Percentiles rank a stretch among this genome's conserved stretches.
Evolutionary conservation across 2,329 filamentous ascomycete genomes (phyloP).

Genomic region (Pseudogymnoascus sp.): DNA sequence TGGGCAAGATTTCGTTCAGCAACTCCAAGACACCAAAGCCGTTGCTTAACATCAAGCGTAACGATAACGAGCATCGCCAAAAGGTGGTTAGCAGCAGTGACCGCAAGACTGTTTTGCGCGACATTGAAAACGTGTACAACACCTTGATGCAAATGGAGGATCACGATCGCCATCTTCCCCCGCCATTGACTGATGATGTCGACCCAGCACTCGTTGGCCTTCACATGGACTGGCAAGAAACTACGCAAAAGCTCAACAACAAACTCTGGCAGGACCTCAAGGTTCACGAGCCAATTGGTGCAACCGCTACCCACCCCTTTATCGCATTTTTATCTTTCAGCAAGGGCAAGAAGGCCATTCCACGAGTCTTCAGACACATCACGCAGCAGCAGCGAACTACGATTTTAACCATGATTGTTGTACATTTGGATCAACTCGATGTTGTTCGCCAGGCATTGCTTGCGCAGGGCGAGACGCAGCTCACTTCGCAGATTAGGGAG

Average conservation of each 20-base stretch:
- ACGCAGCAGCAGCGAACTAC: conserved; percentile 89
- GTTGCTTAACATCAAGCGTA: conserved; percentile 87
- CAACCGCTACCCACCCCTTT: conserved; percentile 73
- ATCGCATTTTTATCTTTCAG: conserved; percentile 90
- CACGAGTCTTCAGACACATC: conserved; percentile 88
- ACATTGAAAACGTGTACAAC: conserved; percentile 82
- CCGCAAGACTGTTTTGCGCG: conserved; percentile 72
- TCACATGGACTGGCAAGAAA: conserved; percentile 73
- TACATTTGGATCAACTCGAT: conserved; percentile 86
- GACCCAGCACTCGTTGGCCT: conserved; percentile 63
- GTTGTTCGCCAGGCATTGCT: conserved; percentile 78
- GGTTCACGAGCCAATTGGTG: conserved; percentile 83
- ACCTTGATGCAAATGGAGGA: conserved; percentile 92
- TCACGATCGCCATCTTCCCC: conserved; percentile 73
- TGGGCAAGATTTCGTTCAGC: conserved; percentile 98
- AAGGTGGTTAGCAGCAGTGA: conserved; percentile 54
- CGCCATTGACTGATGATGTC: conserved; percentile 51
- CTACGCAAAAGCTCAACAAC: conserved; percentile 62
- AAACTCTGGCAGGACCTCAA: conserved; percentile 82
- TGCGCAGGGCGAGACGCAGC: conserved; percentile 59
- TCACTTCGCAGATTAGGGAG: conserved; percentile 74
- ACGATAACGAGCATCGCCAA: conserved; percentile 52
- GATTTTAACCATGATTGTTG: conserved; percentile 89
- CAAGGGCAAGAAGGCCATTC: conserved; percentile 94
- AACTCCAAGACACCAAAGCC: conserved; percentile 97